Conservation (phyloP, 2,329 filamentous ascomycete genomes). For the Colletotrichum limetticola region DNA sequence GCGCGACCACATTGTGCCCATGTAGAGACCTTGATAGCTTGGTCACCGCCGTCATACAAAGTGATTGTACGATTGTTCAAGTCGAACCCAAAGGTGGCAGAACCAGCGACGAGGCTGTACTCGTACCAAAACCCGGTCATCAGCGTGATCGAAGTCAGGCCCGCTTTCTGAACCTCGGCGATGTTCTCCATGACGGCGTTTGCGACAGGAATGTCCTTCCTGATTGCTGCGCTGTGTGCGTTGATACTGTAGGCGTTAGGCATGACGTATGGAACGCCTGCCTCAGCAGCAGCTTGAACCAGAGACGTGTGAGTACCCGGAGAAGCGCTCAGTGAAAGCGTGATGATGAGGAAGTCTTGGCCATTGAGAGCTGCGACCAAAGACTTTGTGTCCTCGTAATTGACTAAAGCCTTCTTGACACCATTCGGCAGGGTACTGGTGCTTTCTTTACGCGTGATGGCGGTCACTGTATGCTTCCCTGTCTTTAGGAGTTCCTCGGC, state of each 20-base stretch:
- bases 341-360: constrained; percentile 65
- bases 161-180: background rate
- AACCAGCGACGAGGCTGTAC: constrained; percentile 52
- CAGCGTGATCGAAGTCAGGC: constrained; percentile 43
- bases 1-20: constrained; percentile 65
- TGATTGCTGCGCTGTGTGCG: constrained; percentile 29
- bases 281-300: constrained; percentile 59
- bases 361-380: constrained; percentile 60
- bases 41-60: constrained; percentile 63
- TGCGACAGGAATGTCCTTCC: constrained; percentile 47
- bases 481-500: constrained; percentile 54
- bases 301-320: constrained; percentile 56
- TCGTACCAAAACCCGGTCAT: constrained; percentile 65
- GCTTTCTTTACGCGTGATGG: constrained; percentile 59
- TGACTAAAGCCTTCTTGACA: constrained; percentile 51
- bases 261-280: constrained; percentile 61
- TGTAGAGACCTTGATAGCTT: constrained; percentile 67
- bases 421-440: constrained; percentile 52
- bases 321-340: constrained; percentile 50
- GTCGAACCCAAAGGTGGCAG: constrained; percentile 59
- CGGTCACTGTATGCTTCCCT: constrained; percentile 63
- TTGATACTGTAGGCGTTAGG: constrained; percentile 55
- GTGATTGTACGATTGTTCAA: constrained; percentile 52
- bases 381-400: constrained; percentile 53
- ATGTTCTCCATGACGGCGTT: constrained; percentile 41